phyloP scores from a whole-genome alignment of 2,329 filamentous ascomycete species.

The Ophioceras dolichostomum region DNA sequence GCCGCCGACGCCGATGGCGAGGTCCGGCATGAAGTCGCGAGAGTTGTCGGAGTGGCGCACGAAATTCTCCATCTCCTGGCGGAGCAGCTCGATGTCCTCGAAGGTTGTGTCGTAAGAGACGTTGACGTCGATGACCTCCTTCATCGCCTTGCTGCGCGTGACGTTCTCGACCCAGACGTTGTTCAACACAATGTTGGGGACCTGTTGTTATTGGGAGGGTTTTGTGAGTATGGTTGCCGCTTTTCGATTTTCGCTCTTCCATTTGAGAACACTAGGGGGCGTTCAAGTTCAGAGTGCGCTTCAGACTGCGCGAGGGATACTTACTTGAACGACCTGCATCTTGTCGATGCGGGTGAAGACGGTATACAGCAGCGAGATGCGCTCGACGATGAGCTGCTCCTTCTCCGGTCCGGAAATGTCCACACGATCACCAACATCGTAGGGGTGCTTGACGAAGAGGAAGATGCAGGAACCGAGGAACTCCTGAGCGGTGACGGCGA shows the following conservation, averaged over 20 bases:
- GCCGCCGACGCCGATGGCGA: slow-evolving; percentile 65
- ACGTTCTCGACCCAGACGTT: slow-evolving; percentile 93
- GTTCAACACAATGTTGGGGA: slow-evolving; percentile 88
- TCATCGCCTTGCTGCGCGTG: slow-evolving; percentile 83
- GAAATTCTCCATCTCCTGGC: slow-evolving; percentile 74
- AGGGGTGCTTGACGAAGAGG: slow-evolving; percentile 96
- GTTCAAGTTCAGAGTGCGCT: too few relatives aligned
- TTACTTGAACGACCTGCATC: slow-evolving; percentile 57
- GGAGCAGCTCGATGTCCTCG: slow-evolving; percentile 78
- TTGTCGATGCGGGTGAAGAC: slow-evolving; percentile 77
- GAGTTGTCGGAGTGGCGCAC: slow-evolving; percentile 73
- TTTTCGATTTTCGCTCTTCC: too few relatives aligned
- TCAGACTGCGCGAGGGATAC: too few relatives aligned
- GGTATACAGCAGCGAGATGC: slow-evolving; percentile 87
- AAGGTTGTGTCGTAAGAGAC: slow-evolving; percentile 80
- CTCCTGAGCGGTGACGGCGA: slow-evolving; percentile 83
- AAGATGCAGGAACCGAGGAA: slow-evolving; percentile 98
- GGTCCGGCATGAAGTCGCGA: slow-evolving; percentile 80
- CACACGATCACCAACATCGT: slow-evolving; percentile 88
- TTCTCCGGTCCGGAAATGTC: slow-evolving; percentile 52
- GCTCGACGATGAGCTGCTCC: slow-evolving; percentile 70
- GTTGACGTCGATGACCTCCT: slow-evolving; percentile 67
- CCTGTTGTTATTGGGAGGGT: slow-evolving; percentile 33
- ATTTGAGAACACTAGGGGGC: too few relatives aligned
- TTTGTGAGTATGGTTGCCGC: not conserved